Percentiles rank a stretch among this genome's conserved stretches.
These are phyloP conservation scores for Elsinoe fawcettii DNA, from an alignment of 2,329 filamentous ascomycete species.

Conservation along the genomic window DNA sequence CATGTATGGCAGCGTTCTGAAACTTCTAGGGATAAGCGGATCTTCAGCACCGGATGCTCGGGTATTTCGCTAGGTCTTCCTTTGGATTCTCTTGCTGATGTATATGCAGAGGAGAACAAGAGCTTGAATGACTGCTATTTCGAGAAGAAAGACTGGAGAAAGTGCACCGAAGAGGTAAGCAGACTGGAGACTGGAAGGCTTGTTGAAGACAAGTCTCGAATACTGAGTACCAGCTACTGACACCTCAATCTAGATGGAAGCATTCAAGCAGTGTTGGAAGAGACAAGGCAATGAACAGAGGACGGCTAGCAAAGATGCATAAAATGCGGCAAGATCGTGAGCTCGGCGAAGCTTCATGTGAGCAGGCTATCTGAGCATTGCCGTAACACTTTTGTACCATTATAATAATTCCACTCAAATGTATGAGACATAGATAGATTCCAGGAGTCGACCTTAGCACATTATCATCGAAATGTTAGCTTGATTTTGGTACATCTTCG, in stretches of 20 bases:
- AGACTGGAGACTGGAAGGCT: not conserved
- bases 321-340: constrained; percentile 18
- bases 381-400: not conserved
- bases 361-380: not conserved
- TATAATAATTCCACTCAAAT: not conserved
- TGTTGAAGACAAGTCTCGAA: not conserved
- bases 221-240: not conserved
- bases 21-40: constrained; percentile 77
- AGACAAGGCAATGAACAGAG: constrained; percentile 76
- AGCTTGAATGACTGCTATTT: constrained; percentile 94
- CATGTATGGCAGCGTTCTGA: constrained; percentile 11
- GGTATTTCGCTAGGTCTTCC: constrained; percentile 45
- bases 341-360: constrained; percentile 3
- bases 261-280: constrained; percentile 88
- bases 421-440: no score
- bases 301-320: constrained; percentile 66
- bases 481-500: no score
- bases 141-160: constrained; percentile 91
- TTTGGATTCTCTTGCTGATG: not conserved
- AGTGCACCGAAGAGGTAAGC: constrained; percentile 78
- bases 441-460: no score
- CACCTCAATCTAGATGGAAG: constrained; percentile 61
- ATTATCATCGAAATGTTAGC: no score
- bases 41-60: constrained; percentile 91
- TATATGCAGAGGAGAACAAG: constrained; percentile 65